A percentile compares a stretch with the other conserved stretches of the same genome.
Evolutionary conservation across 805 yeast genomes (phyloP).

Genomic region (Myxozyma nipponensis): DNA sequence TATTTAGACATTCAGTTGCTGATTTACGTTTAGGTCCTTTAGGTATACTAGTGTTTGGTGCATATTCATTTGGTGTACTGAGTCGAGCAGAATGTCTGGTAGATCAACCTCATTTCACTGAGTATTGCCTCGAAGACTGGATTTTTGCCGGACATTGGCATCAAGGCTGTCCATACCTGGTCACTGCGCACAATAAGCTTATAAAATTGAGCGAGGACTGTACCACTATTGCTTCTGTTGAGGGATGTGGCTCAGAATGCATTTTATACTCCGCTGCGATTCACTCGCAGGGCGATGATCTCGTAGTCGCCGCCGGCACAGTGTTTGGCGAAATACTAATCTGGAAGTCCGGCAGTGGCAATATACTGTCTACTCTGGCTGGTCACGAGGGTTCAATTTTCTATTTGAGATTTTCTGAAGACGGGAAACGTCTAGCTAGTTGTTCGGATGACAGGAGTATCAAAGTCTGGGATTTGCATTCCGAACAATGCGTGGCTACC

Average conservation of each 20-base stretch:
- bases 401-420: slow-evolving; percentile 59
- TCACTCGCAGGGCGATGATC: slow-evolving; percentile 41
- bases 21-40: slow-evolving; percentile 29
- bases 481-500: slow-evolving; percentile 59
- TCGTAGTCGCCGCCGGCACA: slow-evolving; percentile 81
- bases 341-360: slow-evolving; percentile 56
- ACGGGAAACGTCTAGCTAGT: slow-evolving; percentile 57
- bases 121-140: slow-evolving; percentile 66
- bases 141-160: slow-evolving; percentile 58
- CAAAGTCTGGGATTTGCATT: slow-evolving; percentile 60
- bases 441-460: slow-evolving; percentile 95
- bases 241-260: slow-evolving; percentile 31
- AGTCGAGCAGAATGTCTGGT: slow-evolving; percentile 35
- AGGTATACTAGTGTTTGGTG: slow-evolving; percentile 57
- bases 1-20: not conserved
- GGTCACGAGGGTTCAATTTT: slow-evolving; percentile 93
- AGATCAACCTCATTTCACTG: slow-evolving; percentile 23
- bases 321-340: slow-evolving; percentile 82
- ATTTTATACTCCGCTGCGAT: slow-evolving; percentile 85
- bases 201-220: slow-evolving; percentile 38
- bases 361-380: slow-evolving; percentile 51
- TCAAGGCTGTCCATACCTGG: slow-evolving; percentile 44
- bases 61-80: slow-evolving; percentile 56
- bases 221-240: slow-evolving; percentile 5
- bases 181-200: slow-evolving; percentile 78